Evolutionary conservation across 129 eudicot species (phyloP), one percentile per base, ranked within the genome.

Genomic region (Flaveria ramosissima): DNA sequence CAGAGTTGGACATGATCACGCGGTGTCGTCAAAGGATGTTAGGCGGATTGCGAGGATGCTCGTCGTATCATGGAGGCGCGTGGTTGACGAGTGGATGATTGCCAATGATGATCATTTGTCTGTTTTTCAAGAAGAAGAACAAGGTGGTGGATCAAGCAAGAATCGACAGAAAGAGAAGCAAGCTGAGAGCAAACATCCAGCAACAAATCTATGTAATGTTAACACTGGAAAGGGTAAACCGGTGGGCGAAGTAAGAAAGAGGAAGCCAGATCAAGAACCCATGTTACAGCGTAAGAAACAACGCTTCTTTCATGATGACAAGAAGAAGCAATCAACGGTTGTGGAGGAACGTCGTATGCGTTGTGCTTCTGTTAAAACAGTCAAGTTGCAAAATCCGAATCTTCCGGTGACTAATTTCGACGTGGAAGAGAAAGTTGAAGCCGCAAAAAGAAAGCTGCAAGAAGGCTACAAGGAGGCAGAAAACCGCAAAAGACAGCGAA

Each of bases 401-500:
- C 8, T 16, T 52, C 2, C 19, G 15, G 14, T 11, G 16, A 39
- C 51, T n/a, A n/a, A n/a, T 2, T 39, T 42, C 15, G 55, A 72
- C 15, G 43, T 32, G 2, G 53, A 19, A 55, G 51, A 55, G 39
- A 72, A 55, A 36, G 12, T 72, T 0, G 52, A 72, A 72, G 77
- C 21, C 20, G 36, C 27, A 8, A 55, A 72, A 14, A 56, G 77
- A 73, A 73, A 73, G 48, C 19, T 73, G 41, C 68, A 41, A 0
- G 20, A 42, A 57, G n/a, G 4, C 9, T 73, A 55, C 21, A 9
- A 39, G 21, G 55, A 56, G 39, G 77, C n/a, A 3, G 68, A 57
- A 57, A 57, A 57, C 43, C 8, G 3, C 2, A 73, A 56, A 17
- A 39, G 14, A 24, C 17, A 39, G 42, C 12, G 32, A 26, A 74